These are phyloP conservation scores for Amphichorda felina DNA, from an alignment of 2,329 filamentous ascomycete species.

Conservation along the genomic window DNA sequence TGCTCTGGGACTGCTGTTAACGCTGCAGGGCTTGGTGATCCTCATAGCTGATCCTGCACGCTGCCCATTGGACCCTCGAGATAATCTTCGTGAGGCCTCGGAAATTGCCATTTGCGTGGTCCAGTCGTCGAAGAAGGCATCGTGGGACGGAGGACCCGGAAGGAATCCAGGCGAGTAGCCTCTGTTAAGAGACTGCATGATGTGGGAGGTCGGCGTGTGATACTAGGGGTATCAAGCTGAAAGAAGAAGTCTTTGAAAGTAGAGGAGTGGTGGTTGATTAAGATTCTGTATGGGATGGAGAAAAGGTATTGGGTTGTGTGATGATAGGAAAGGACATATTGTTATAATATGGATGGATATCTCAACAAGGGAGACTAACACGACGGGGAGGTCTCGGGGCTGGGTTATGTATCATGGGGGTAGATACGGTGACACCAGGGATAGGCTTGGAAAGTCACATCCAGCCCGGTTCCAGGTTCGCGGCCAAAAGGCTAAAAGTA, in stretches of 20 bases:
- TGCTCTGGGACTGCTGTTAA: conserved; percentile 55
- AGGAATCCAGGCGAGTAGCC: conserved; percentile 10
- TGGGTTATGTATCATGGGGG: conserved; percentile 3
- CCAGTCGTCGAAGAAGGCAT: conserved; percentile 36
- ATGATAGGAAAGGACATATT: not conserved
- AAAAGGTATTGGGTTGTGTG: no score
- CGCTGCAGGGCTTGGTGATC: conserved; percentile 53
- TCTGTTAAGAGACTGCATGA: conserved; percentile 5
- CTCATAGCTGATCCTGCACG: conserved; percentile 40
- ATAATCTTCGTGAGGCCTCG: conserved; percentile 33
- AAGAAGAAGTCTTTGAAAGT: no score
- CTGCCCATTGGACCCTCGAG: conserved; percentile 36
- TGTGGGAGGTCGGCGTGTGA: no score
- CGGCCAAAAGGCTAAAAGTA: conserved; percentile 1
- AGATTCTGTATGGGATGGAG: not conserved
- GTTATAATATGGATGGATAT: not conserved
- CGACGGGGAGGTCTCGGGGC: not conserved
- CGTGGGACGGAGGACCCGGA: conserved; percentile 15
- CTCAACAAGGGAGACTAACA: not conserved
- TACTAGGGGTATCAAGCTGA: no score
- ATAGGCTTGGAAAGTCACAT: not conserved
- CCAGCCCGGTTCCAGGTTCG: not conserved
- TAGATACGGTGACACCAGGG: not conserved
- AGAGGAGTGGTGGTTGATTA: not conserved
- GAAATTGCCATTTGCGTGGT: conserved; percentile 37